Percentiles rank a stretch among this genome's conserved stretches.
phyloP scores from a whole-genome alignment of 176 grass and related monocot species.

The Carex kokanica region DNA sequence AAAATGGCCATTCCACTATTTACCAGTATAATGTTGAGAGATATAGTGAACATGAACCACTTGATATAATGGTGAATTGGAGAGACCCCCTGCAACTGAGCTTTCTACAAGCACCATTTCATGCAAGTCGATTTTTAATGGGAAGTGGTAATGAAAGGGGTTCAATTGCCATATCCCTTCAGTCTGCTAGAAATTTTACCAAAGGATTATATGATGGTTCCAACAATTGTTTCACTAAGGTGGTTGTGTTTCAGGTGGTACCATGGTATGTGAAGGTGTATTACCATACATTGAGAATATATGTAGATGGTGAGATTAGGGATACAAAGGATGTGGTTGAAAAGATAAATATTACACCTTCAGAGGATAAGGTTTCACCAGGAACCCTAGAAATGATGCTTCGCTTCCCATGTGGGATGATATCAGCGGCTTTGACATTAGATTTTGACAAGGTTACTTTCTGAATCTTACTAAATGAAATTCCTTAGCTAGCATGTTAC shows the following conservation, averaged over 20 bases:
- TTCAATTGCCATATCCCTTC: conserved; percentile 88
- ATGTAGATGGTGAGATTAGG: conserved; percentile 64
- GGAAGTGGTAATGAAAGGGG: conserved; percentile 98
- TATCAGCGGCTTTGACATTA: conserved; percentile 66
- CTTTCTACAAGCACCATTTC: conserved; percentile 55
- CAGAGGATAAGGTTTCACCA: conserved; percentile 87
- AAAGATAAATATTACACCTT: conserved; percentile 82
- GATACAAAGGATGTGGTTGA: conserved; percentile 62
- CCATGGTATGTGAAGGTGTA: conserved; percentile 99
- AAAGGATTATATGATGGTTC: conserved; percentile 38
- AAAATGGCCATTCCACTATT: conserved; percentile 44
- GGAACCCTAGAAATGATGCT: conserved; percentile 82
- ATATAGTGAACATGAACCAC: conserved; percentile 51
- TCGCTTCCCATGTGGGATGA: conserved; percentile 65
- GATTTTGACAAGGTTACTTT: conserved; percentile 90
- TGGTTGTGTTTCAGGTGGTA: conserved; percentile 84
- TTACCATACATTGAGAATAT: conserved; percentile 86
- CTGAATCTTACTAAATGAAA: conserved; percentile 32
- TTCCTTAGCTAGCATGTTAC: conserved; percentile 26
- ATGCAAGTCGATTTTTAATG: conserved; percentile 90
- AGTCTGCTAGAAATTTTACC: conserved; percentile 44
- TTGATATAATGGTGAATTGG: conserved; percentile 84
- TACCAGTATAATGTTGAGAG: conserved; percentile 71
- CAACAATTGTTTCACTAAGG: conserved; percentile 55
- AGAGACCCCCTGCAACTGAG: conserved; percentile 64